Conservation (phyloP, 2,329 filamentous ascomycete genomes). For the Sphaerostilbella broomeana region DNA sequence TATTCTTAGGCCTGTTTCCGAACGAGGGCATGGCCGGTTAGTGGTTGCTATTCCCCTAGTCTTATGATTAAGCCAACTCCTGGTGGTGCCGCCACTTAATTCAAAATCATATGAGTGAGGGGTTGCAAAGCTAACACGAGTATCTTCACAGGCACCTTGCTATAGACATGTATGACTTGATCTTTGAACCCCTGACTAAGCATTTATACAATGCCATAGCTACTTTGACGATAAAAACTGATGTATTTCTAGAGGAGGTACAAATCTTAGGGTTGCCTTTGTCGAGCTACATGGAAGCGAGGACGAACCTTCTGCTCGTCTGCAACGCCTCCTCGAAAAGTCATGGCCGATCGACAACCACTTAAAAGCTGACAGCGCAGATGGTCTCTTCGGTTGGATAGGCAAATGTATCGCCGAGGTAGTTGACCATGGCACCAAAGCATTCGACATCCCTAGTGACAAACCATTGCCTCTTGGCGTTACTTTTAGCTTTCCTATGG, state of each 20-base stretch:
- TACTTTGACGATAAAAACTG: too few relatives aligned
- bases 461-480: constrained; percentile 56
- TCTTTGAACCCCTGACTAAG: not conserved
- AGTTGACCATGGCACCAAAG: constrained; percentile 50
- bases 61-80: too few relatives aligned
- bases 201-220: too few relatives aligned
- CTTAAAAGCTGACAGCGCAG: constrained; percentile 66
- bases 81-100: not conserved
- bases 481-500: constrained; percentile 66
- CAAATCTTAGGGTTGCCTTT: constrained; percentile 62
- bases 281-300: constrained; percentile 49
- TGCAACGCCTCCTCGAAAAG: constrained; percentile 57
- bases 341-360: constrained; percentile 69
- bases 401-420: constrained; percentile 70
- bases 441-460: constrained; percentile 35
- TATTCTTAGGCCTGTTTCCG: constrained; percentile 43
- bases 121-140: constrained; percentile 10
- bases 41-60: constrained; percentile 24
- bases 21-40: constrained; percentile 42
- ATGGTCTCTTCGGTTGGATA: constrained; percentile 76
- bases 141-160: constrained; percentile 44
- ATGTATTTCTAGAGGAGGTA: constrained; percentile 50
- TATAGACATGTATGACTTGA: constrained; percentile 58
- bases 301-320: constrained; percentile 29
- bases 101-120: not conserved